Percentiles rank a stretch among this genome's conserved stretches.
Evolutionary conservation across 75 land plant genomes (phyloP).

Genomic region (Selaginella tamariscina): DNA sequence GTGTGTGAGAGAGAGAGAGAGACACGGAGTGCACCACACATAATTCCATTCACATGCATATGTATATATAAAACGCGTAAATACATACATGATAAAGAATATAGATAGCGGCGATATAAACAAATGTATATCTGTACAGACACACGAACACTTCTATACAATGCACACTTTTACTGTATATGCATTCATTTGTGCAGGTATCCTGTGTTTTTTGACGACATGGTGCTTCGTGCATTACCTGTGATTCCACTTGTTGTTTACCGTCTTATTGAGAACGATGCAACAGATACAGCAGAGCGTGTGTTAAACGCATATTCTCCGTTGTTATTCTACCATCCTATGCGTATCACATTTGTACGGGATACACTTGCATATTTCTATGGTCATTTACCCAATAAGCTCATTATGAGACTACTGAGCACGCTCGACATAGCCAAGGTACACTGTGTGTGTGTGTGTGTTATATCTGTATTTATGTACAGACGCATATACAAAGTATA

Average conservation of each 20-base stretch:
- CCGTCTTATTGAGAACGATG: conserved; percentile 94
- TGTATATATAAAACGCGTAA: too few species aligned
- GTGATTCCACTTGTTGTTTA: conserved; percentile 78
- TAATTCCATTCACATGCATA: too few species aligned
- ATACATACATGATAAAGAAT: too few species aligned
- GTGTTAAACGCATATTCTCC: conserved; percentile 46
- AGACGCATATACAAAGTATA: too few species aligned
- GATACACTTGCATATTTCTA: conserved; percentile 97
- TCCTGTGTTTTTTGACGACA: conserved; percentile 89
- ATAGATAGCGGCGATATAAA: too few species aligned
- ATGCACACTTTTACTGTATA: background rate
- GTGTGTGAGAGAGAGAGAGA: background rate
- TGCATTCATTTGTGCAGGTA: conserved; percentile 61
- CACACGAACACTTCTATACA: background rate
- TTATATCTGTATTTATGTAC: conserved; percentile 7
- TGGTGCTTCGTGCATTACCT: conserved; percentile 76
- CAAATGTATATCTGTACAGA: background rate
- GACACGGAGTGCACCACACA: background rate
- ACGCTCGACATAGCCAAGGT: conserved; percentile 83
- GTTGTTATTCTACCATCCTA: conserved; percentile 63
- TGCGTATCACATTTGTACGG: conserved; percentile 88
- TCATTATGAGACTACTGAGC: conserved; percentile 62
- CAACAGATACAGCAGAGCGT: conserved; percentile 71
- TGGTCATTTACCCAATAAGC: conserved; percentile 85
- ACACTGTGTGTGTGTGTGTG: background rate